Base-by-base conservation (phyloP, 2,329 filamentous ascomycete genomes). In the Massarina eburnea region DNA sequence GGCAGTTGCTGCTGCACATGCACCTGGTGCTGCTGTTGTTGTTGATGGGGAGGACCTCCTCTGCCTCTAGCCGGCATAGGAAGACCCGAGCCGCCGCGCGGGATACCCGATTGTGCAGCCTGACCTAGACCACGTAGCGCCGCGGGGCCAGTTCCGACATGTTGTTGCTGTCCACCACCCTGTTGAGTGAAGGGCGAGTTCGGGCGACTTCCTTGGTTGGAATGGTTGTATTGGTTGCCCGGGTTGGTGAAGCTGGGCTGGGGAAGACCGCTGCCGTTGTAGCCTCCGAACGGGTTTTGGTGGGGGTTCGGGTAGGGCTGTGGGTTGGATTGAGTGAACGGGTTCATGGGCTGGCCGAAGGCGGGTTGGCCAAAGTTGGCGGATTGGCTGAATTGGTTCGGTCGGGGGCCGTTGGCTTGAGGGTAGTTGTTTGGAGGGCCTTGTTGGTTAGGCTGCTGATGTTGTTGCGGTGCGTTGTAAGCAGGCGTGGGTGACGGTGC, bases 1-100 rank as follows among this genome's bases (percentile, higher is more conserved):
- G n/a, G n/a, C n/a, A n/a, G n/a, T n/a, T 24, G 7, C 35, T 38
- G 35, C 6, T 20, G 20, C 20, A 12, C 35, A 8, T 38, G 34
- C 17, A 7, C 7, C 42, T 59, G 51, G 20, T 49, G 57, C 21
- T 54, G 62, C 27, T 53, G 42, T 40, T 48, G 45, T 8, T 52
- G 52, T n/a, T n/a, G n/a, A n/a, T n/a, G n/a, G n/a, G n/a, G n/a
- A n/a, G n/a, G n/a, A 17, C 57, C 52, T 24, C 57, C 58, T 20
- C 44, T 41, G 18, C 54, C 58, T 8, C 65, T 58, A 8, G 61
- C 61, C 3, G 63, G 63, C 20, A 60, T 45, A 15, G 66, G 67
- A 36, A 70, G 68, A 17, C 58, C 58, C 12, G 57, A 60, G n/a
- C 51, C 58, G 4, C 63, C 59, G 20, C 66, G 61, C 9, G 67